A percentile compares a stretch with the other conserved stretches of the same genome.
Evolutionary conservation across 2,329 filamentous ascomycete species (phyloP).

Genomic region (Cytospora schulzeri): DNA sequence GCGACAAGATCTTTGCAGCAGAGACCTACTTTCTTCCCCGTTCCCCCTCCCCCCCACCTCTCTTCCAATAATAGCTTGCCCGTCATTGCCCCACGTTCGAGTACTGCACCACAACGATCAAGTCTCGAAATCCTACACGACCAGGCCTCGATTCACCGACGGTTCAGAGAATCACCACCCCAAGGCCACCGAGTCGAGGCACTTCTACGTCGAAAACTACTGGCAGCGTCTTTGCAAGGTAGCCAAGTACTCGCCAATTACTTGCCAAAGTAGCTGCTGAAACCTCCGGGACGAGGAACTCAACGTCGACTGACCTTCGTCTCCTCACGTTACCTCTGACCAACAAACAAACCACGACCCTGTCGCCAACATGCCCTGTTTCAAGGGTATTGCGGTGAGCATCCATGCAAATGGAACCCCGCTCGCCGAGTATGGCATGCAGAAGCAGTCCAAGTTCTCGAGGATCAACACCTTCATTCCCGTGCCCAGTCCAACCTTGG

Average conservation of each 20-base stretch:
- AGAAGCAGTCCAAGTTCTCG: constrained; percentile 87
- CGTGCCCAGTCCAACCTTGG: constrained; percentile 83
- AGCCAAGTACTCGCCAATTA: background rate
- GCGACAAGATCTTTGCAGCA: background rate
- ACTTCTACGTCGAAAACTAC: background rate
- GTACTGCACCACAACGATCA: background rate
- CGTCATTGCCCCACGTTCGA: background rate
- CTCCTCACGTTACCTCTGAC: background rate
- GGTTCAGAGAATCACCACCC: background rate
- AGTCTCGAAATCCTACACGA: background rate
- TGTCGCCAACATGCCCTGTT: constrained; percentile 76
- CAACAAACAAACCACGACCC: constrained; percentile 1
- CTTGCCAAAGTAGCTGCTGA: background rate
- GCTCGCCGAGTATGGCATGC: constrained; percentile 89
- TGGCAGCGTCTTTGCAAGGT: background rate
- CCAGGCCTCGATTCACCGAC: background rate
- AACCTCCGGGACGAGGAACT: background rate
- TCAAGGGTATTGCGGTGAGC: constrained; percentile 98
- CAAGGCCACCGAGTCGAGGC: background rate
- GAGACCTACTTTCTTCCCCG: background rate
- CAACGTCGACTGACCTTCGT: background rate
- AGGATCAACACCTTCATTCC: constrained; percentile 98
- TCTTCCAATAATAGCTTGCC: background rate
- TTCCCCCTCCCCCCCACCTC: background rate
- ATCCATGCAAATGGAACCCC: constrained; percentile 83